phyloP scores from a whole-genome alignment of 352 stramenopile species.

The Albugo candida region DNA sequence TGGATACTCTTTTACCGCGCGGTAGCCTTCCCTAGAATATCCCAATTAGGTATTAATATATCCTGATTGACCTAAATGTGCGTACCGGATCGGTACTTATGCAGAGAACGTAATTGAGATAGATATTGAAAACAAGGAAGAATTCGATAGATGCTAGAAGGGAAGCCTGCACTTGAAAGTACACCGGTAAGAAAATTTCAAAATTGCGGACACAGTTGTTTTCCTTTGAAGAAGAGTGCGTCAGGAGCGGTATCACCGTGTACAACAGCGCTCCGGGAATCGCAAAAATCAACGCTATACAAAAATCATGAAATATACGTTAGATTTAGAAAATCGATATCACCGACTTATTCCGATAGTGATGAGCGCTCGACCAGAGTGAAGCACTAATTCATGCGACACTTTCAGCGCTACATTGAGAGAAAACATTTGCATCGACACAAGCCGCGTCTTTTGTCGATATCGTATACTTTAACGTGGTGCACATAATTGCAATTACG shows the following conservation, averaged over 20 bases:
- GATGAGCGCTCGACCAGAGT: neutral
- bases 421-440: too few species aligned
- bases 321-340: neutral
- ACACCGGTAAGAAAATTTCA: neutral
- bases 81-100: constrained; percentile 30
- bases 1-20: neutral
- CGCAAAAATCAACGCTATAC: constrained; percentile 19
- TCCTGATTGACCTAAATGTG: constrained; percentile 1
- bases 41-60: constrained; percentile 1
- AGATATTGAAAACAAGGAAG: constrained; percentile 16
- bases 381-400: neutral
- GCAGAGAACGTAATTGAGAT: constrained; percentile 59
- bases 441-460: too few species aligned
- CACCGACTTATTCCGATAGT: neutral
- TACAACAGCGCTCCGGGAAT: constrained; percentile 25
- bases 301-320: neutral
- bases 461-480: too few species aligned
- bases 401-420: too few species aligned
- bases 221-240: neutral
- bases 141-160: constrained; percentile 16
- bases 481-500: too few species aligned
- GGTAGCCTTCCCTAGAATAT: neutral
- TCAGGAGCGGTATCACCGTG: constrained; percentile 28
- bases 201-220: neutral
- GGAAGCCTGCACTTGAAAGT: constrained; percentile 3